These are phyloP conservation scores for Pseudonitzschia delicatissima DNA, from an alignment of 108 stramenopile species.

Conservation along the genomic window DNA sequence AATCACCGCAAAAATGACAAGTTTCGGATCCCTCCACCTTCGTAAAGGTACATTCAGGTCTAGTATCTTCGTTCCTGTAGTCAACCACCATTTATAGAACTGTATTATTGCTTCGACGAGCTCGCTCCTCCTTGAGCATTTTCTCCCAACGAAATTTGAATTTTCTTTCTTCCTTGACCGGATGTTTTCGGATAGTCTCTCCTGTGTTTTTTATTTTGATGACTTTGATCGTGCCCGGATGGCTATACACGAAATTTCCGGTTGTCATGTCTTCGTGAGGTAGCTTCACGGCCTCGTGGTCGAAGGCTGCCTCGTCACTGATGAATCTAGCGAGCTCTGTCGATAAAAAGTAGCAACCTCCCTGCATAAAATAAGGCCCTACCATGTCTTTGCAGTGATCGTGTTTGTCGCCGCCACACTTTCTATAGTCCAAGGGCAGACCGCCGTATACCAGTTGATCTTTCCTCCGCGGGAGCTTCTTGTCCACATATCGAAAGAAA, in stretches of 20 bases:
- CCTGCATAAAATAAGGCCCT: slow-evolving; percentile 26
- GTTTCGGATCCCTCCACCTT: no score
- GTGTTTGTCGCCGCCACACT: slow-evolving; percentile 25
- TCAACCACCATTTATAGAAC: background rate
- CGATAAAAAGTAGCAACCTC: slow-evolving; percentile 25
- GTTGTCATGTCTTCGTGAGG: slow-evolving; percentile 27
- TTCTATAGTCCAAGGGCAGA: background rate
- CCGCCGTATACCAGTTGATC: background rate
- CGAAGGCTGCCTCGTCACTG: slow-evolving; percentile 14
- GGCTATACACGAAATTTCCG: slow-evolving; percentile 30
- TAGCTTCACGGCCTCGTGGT: slow-evolving; percentile 21
- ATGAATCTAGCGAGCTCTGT: slow-evolving; percentile 29
- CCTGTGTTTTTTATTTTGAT: background rate
- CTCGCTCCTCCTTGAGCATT: slow-evolving; percentile 1
- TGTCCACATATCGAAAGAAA: slow-evolving; percentile 4
- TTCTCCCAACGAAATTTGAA: slow-evolving; percentile 1
- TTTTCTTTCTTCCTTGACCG: background rate
- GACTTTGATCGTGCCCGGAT: background rate
- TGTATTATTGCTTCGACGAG: background rate
- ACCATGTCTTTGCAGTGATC: slow-evolving; percentile 17
- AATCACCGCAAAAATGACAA: no score
- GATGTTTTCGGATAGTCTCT: background rate
- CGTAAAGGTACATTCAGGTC: no score
- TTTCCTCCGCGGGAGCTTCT: background rate
- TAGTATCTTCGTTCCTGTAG: no score